Evolutionary conservation across 345 rosid species (phyloP), one percentile per base, ranked within the genome.

Genomic region (Bruguiera sexangula): DNA sequence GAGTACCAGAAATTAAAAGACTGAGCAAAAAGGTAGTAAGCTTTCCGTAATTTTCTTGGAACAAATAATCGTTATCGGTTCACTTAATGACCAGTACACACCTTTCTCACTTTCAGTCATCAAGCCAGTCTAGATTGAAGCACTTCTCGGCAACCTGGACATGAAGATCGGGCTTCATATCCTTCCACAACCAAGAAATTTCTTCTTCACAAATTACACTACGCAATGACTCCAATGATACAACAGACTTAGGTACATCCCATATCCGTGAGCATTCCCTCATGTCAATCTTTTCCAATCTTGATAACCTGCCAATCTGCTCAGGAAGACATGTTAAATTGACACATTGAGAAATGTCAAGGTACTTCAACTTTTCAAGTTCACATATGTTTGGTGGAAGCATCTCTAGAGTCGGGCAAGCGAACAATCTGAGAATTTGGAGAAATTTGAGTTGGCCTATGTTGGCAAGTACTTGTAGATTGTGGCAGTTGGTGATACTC

Each of bases 221-320:
- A 1, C 86, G 83, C 29, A 95, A 66, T 27, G 88, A 84, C 82
- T 73, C 61, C 78, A 92, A 63, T 2, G 75, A 81, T 10, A 77
- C 68, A 10, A 77, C 87, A 24, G 93, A 87, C 13, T 59, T 60
- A 0, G 93, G 94, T 68, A 84, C 76, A 39, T 59, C 29, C 61
- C 63, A 55, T 34, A 85, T 69, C 51, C 55, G 77, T 8, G 76
- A 36, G 57, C 99, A 95, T 68, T 95, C 96, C 73, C 96, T 88
- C 99, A 95, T 90, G 84, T 95, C 96, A 3, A 95, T 87, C 87
- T 90, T 90, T 78, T 88, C 96, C 62, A 95, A 78, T 54, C 67
- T 83, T 27, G 60, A 56, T 67, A 92, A 70, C 29, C 72, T 79
- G 37, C 91, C 91, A 0, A 92, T 85, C 37, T 80, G 73, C 37